Percentiles rank a stretch among this genome's conserved stretches.
These are phyloP conservation scores for Syzygium aqueum DNA, from an alignment of 345 rosid species.

Conservation along the genomic window DNA sequence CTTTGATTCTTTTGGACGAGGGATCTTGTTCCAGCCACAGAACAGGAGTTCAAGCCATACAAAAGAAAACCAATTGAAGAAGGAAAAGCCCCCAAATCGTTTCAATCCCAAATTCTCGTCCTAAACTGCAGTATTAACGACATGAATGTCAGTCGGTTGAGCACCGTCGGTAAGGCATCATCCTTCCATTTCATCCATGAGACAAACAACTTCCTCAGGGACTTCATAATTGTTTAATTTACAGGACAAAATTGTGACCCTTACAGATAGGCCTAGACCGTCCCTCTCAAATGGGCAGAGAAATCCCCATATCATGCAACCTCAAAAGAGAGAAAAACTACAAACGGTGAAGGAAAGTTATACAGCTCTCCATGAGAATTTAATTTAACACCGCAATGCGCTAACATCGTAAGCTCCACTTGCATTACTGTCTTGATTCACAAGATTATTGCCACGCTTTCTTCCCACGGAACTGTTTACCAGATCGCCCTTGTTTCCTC, in stretches of 20 bases:
- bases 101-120: not conserved
- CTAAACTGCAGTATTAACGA: not conserved
- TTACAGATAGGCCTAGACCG: not conserved
- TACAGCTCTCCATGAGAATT: not conserved
- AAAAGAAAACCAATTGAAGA: not conserved
- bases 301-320: not conserved
- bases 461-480: constrained; percentile 79
- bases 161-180: not conserved
- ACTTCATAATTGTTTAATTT: not conserved
- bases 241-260: not conserved
- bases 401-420: not conserved
- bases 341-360: not conserved
- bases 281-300: not conserved
- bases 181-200: not conserved
- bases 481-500: constrained; percentile 31
- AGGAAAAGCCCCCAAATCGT: not conserved
- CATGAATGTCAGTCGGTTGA: not conserved
- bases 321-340: not conserved
- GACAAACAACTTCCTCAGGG: not conserved
- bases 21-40: not conserved
- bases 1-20: too few relatives aligned
- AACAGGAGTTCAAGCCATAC: not conserved
- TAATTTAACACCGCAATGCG: not conserved
- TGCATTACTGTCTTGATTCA: not conserved
- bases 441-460: constrained; percentile 70